Percentiles rank a stretch among this genome's conserved stretches.
Evolutionary conservation across 1,284 basidiomycete genomes (phyloP).

Genomic region (Ceratobasidium sp.): DNA sequence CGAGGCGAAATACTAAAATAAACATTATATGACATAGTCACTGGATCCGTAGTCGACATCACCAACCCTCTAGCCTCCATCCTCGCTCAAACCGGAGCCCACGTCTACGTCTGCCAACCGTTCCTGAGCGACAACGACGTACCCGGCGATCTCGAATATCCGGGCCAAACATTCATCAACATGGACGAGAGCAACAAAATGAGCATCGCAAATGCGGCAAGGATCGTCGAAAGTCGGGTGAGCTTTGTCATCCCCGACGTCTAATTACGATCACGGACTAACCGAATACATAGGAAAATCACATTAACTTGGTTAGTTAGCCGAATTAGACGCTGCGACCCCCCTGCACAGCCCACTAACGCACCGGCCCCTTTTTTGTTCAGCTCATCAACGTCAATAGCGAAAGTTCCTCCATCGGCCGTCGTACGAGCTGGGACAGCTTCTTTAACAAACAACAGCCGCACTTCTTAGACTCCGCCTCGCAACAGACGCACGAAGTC

Average conservation of each 20-base stretch:
- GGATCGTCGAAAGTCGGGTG: slow-evolving; percentile 28
- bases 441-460: slow-evolving; percentile 30
- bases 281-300: slow-evolving; percentile 24
- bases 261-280: background rate
- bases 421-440: slow-evolving; percentile 40
- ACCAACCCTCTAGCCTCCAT: slow-evolving; percentile 26
- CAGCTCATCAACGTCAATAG: slow-evolving; percentile 43
- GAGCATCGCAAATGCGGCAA: slow-evolving; percentile 38
- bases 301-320: slow-evolving; percentile 35
- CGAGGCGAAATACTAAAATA: slow-evolving; percentile 1
- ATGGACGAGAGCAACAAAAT: slow-evolving; percentile 40
- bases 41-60: slow-evolving; percentile 33
- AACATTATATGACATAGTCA: slow-evolving; percentile 6
- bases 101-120: slow-evolving; percentile 39
- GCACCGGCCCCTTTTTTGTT: too few relatives aligned
- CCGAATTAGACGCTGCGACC: background rate
- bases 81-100: slow-evolving; percentile 28
- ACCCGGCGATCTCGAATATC: slow-evolving; percentile 30
- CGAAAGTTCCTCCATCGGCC: slow-evolving; percentile 14
- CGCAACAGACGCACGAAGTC: slow-evolving; percentile 37
- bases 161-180: slow-evolving; percentile 39
- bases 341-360: too few relatives aligned
- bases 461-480: slow-evolving; percentile 1
- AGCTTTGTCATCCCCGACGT: background rate
- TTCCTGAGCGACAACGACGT: slow-evolving; percentile 43